A percentile compares a stretch with the other conserved stretches of the same genome.
These are phyloP conservation scores for Aspergillus sojae DNA, from an alignment of 2,329 filamentous ascomycete genomes.

Conservation along the genomic window DNA sequence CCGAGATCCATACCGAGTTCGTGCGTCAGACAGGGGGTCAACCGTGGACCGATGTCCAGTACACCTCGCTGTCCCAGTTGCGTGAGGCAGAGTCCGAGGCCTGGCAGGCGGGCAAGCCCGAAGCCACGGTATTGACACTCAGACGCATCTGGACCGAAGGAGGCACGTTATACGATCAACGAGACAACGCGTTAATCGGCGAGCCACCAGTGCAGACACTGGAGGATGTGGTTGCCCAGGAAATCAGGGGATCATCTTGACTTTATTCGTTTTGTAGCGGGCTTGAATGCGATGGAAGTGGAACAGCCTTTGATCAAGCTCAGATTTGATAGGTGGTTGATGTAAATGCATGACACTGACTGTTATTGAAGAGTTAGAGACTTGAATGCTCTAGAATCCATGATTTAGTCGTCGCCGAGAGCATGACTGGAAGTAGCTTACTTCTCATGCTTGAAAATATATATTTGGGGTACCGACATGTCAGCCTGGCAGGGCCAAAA, in stretches of 20 bases:
- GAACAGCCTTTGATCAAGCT: no score
- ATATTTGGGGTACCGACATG: no score
- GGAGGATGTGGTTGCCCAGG: constrained; percentile 45
- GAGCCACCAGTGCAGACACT: constrained; percentile 58
- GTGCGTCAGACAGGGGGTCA: constrained; percentile 64
- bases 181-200: constrained; percentile 66
- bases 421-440: no score
- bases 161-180: constrained; percentile 69
- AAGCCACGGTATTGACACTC: constrained; percentile 62
- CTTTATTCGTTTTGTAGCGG: no score
- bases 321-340: no score
- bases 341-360: no score
- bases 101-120: constrained; percentile 57
- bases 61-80: constrained; percentile 58
- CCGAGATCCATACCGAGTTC: constrained; percentile 66
- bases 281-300: no score
- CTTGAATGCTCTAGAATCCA: no score
- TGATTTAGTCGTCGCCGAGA: no score
- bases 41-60: constrained; percentile 54
- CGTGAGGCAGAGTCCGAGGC: constrained; percentile 60
- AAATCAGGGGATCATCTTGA: neutral
- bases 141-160: constrained; percentile 73
- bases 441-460: no score
- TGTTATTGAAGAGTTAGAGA: no score
- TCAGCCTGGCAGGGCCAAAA: no score